A percentile compares a stretch with the other conserved stretches of the same genome.
These are phyloP conservation scores for Thraustochytrium sp. DNA, from an alignment of 352 stramenopile species.

Conservation along the genomic window DNA sequence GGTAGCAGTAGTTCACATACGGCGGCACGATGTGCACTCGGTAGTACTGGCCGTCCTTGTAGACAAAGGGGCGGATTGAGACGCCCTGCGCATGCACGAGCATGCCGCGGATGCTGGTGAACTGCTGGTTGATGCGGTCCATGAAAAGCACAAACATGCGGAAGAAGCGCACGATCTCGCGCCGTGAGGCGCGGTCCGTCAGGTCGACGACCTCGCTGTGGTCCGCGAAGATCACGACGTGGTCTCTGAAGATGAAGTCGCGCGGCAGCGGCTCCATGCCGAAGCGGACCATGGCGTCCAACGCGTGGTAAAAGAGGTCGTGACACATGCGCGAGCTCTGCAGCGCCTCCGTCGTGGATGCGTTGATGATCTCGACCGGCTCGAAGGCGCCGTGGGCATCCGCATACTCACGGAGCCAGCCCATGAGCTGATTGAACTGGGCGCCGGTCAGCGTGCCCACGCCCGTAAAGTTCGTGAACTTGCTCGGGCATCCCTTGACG, in stretches of 20 bases:
- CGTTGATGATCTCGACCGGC: background rate
- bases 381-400: background rate
- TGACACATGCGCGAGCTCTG: background rate
- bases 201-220: background rate
- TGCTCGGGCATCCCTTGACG: background rate
- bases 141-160: background rate
- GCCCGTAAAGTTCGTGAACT: background rate
- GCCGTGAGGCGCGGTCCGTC: background rate
- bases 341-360: background rate
- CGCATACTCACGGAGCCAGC: background rate
- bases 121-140: background rate
- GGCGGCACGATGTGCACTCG: background rate
- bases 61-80: background rate
- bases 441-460: background rate
- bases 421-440: background rate
- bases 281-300: background rate
- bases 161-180: background rate
- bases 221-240: background rate
- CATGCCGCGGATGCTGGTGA: background rate
- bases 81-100: background rate
- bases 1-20: background rate
- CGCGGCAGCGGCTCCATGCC: background rate
- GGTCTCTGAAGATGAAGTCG: background rate
- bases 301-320: background rate
- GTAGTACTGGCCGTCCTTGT: background rate